These are phyloP conservation scores for Hibiscus mutabilis DNA, from an alignment of 345 rosid genomes.

Conservation along the genomic window DNA sequence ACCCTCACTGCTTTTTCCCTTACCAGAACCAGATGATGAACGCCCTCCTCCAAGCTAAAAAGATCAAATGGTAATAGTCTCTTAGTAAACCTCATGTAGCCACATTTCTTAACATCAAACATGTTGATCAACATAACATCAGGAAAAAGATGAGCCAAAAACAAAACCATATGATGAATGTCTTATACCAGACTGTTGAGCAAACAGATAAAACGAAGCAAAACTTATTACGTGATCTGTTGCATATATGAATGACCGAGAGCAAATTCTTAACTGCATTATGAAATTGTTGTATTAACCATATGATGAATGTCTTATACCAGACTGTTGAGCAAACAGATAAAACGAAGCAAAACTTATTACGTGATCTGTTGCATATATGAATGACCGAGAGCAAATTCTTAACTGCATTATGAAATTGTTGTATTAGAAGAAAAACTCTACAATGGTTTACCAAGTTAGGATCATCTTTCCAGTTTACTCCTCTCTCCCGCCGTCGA, in stretches of 20 bases:
- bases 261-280: neutral
- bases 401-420: neutral
- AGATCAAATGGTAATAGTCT: neutral
- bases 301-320: neutral
- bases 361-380: neutral
- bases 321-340: neutral
- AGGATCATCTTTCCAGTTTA: neutral
- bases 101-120: neutral
- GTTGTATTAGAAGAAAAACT: neutral
- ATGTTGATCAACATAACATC: neutral
- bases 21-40: constrained; percentile 48
- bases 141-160: neutral
- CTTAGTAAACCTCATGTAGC: neutral
- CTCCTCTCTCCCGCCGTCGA: neutral
- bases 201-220: neutral
- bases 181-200: neutral
- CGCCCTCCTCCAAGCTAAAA: constrained; percentile 46
- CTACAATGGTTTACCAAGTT: neutral
- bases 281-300: neutral
- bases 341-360: neutral
- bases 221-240: neutral
- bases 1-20: constrained; percentile 45
- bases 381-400: neutral
- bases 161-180: neutral
- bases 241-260: neutral